These are phyloP conservation scores for Pleurostoma richardsiae DNA, from an alignment of 2,329 filamentous ascomycete genomes.

Conservation along the genomic window DNA sequence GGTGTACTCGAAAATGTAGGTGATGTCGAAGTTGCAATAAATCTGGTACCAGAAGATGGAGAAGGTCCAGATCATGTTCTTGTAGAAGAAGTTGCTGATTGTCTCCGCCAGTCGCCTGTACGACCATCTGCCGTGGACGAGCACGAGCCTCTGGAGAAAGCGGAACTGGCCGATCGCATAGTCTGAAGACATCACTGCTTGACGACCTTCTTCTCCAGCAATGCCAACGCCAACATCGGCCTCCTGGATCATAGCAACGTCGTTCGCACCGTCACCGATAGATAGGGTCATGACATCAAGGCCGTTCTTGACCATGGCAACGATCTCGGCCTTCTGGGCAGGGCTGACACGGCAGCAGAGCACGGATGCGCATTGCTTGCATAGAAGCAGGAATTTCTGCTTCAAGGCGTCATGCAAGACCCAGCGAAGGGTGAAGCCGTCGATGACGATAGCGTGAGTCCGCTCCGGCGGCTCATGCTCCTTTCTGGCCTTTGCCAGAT, in stretches of 20 bases:
- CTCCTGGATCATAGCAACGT: slow-evolving; percentile 97
- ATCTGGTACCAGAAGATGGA: slow-evolving; percentile 97
- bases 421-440: slow-evolving; percentile 87
- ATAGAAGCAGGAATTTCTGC: slow-evolving; percentile 90
- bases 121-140: slow-evolving; percentile 94
- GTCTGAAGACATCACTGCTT: slow-evolving; percentile 94
- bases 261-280: slow-evolving; percentile 90
- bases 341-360: slow-evolving; percentile 97
- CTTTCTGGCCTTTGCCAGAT: slow-evolving; percentile 71
- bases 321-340: slow-evolving; percentile 95
- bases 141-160: slow-evolving; percentile 75
- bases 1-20: slow-evolving; percentile 95
- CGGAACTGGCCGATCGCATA: slow-evolving; percentile 94
- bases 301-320: slow-evolving; percentile 89
- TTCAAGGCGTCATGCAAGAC: slow-evolving; percentile 77
- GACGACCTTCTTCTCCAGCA: slow-evolving; percentile 84
- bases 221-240: slow-evolving; percentile 96
- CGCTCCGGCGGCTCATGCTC: slow-evolving; percentile 82
- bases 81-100: slow-evolving; percentile 99
- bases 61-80: slow-evolving; percentile 98
- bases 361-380: slow-evolving; percentile 95
- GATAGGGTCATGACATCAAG: slow-evolving; percentile 94
- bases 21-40: slow-evolving; percentile 92
- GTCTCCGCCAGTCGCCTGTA: slow-evolving; percentile 89
- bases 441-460: slow-evolving; percentile 90